Percentiles rank a stretch among this genome's conserved stretches.
Evolutionary conservation across 202 grass and related monocot species (phyloP).

Genomic region (Dendrocalamus latiflorus): DNA sequence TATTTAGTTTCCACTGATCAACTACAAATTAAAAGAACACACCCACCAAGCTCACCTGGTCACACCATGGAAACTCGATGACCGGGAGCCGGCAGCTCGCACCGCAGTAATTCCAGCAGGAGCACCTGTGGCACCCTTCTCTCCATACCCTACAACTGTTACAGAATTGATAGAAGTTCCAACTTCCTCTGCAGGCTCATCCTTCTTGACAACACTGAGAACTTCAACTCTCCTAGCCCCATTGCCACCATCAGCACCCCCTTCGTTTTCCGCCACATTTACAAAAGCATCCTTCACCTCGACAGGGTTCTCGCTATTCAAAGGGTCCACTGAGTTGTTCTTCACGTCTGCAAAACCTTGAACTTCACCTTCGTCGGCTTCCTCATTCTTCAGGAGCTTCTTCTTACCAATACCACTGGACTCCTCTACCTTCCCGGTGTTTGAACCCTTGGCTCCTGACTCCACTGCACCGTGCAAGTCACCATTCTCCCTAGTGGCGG

Average conservation of each 20-base stretch:
- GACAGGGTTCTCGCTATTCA: not conserved
- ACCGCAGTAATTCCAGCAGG: conserved; percentile 6
- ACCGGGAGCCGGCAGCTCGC: conserved; percentile 41
- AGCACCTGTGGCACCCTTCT: conserved; percentile 9
- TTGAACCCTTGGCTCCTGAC: not conserved
- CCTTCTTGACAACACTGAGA: conserved; percentile 41
- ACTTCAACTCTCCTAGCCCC: not conserved
- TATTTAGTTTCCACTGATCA: not conserved
- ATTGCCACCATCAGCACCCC: not conserved
- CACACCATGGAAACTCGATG: conserved; percentile 79
- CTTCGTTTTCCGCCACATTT: conserved; percentile 22
- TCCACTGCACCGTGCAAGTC: not conserved
- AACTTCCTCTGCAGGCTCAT: conserved; percentile 37
- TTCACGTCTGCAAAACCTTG: not conserved
- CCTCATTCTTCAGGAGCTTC: conserved; percentile 27
- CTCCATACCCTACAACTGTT: not conserved
- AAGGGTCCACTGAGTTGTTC: not conserved
- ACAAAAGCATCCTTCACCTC: conserved; percentile 9
- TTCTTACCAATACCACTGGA: not conserved
- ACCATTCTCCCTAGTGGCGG: not conserved
- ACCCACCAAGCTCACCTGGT: conserved; percentile 50
- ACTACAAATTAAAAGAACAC: conserved; percentile 8
- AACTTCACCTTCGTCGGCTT: conserved; percentile 17
- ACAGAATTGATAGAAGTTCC: conserved; percentile 11
- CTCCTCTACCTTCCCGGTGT: not conserved